Percentiles rank a stretch among this genome's conserved stretches.
Conservation (phyloP, 345 rosid genomes). For the Excoecaria cochinchinensis region DNA sequence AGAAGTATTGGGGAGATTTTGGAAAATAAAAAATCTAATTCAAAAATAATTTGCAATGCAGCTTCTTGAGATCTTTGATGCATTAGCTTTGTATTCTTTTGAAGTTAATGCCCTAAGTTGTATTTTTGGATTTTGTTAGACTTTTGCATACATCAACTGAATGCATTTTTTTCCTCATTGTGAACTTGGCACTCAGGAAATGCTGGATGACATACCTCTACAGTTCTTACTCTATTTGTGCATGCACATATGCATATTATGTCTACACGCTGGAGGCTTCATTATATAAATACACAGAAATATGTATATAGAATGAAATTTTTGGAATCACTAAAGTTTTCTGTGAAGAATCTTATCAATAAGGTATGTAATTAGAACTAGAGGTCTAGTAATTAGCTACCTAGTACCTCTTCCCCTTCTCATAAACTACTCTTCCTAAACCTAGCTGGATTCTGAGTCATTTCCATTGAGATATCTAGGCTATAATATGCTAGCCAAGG, state of each 20-base stretch:
- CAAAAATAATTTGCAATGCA: not conserved
- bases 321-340: slow-evolving; percentile 54
- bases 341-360: slow-evolving; percentile 76
- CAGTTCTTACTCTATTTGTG: not conserved
- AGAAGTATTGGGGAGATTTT: not conserved
- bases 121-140: too few species aligned
- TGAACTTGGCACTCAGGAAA: not conserved
- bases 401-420: not conserved
- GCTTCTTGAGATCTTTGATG: not conserved
- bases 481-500: too few species aligned
- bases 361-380: slow-evolving; percentile 46
- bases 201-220: not conserved
- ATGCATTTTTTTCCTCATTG: not conserved
- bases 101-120: too few species aligned
- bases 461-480: too few species aligned
- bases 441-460: too few species aligned
- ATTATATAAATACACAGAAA: not conserved
- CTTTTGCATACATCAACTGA: not conserved
- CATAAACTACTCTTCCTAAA: too few species aligned
- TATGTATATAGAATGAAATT: slow-evolving; percentile 3
- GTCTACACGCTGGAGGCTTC: not conserved
- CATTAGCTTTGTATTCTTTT: not conserved
- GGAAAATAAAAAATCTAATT: not conserved
- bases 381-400: not conserved
- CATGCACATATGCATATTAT: not conserved